Base-by-base conservation (phyloP, 768 basidiomycete species). In the Rubroboletus satanas region DNA sequence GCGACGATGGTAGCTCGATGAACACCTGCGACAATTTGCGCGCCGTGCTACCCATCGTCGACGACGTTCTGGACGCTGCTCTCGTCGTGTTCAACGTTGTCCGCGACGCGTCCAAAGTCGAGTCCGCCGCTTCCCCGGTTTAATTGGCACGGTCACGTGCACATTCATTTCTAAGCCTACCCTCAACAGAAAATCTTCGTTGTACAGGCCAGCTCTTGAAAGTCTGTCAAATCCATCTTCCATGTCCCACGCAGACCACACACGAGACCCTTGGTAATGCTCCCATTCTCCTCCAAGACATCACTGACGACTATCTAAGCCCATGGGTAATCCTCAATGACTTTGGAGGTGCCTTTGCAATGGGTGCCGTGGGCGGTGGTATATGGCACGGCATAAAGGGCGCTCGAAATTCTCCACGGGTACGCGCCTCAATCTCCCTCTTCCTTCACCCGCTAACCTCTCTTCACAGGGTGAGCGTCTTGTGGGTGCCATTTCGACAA, bases 301-400 rank as follows among this genome's bases (percentile, higher is more conserved):
- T 45, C 49, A 31, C 64, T 63, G 29, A 62, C 49, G 1, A 8
- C 33, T 39, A 21, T 32, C 17, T 14, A 65, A 98, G 96, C 75
- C 96, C 96, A 65, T 98, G 94, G 93, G 95, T 98, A 49, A 90
- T 98, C 69, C 86, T 98, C 64, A 97, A 92, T 78, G 96, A 98
- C 77, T 96, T 95, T 73, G 95, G 96, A 56, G 95, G 93, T 58
- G 94, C 95, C 12, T 96, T 97, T 73, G 84, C 95, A 17, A 98
- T 98, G 95, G 95, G 95, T 71, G 93, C 94, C 35, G 87, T 98
- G 52, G 96, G 96, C 65, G 96, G 96, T 66, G 93, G 90, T 60
- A 93, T 98, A 67, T 98, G 96, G 96, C 94, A 98, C 74, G 93
- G 94, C 52, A 93, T 98, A 63, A 98, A 98, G 75, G 96, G 96